Base-by-base conservation (phyloP, 495 filamentous ascomycete genomes). In the Penicillium paradoxum region DNA sequence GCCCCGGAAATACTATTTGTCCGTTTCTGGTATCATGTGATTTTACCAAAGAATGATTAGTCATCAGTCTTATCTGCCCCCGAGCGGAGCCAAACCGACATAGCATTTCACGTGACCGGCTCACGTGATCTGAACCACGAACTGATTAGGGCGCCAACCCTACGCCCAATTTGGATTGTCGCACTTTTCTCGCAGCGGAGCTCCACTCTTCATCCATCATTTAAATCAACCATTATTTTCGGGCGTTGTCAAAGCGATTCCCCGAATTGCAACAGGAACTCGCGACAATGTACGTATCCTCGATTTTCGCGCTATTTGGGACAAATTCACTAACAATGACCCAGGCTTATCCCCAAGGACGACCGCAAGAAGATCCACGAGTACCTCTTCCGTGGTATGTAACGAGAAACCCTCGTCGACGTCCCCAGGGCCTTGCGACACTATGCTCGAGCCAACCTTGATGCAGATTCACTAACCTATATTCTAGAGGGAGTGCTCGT, bases 361-460 rank as follows among this genome's bases (percentile, higher is more conserved):
- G 93, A 98, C 80, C 91, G 93, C 79, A 97, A 97, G 87, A 92
- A 93, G 85, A 96, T 98, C 81, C 95, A 98, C 81, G 90, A 97
- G 87, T 96, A 97, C 85, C 90, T 98, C 85, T 97, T 98, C 86
- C 89, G 92, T 66, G 84, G 83, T 87, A 82, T 76, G 81, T 80
- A 57, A 66, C 39, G 42, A 53, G 18, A 37, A n/a, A 53, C 50
- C 56, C 59, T 60, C 47, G 43, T 38, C 58, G 50, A 46, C 63
- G 42, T 33, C 37, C 27, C 15, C 25, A 17, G 43, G 34, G 25
- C 43, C 17, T 22, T 21, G 27, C 54, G 22, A 43, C 17, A 5
- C 41, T 50, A 47, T 54, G 51, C 59, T 22, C 13, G 29, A 11
- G 14, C 41, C n/a, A 42, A 27, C 7, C 36, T 22, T n/a, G 17